Base-by-base conservation (phyloP, 2,329 filamentous ascomycete genomes). In the Dryadomyces quercus-mongolicae region DNA sequence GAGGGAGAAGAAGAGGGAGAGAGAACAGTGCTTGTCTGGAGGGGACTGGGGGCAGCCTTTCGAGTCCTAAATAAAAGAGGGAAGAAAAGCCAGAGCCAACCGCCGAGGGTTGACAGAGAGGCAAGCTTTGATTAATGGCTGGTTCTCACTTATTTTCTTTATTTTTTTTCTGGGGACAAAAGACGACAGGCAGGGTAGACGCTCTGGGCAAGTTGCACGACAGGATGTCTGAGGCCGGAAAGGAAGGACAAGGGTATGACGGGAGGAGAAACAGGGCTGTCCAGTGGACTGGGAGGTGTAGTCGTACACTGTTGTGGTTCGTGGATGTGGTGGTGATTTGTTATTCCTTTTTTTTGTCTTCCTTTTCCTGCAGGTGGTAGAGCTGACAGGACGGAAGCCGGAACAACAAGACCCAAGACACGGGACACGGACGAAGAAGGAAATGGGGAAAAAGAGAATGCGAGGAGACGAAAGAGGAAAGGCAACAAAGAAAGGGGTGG, bases 31-130 rank as follows among this genome's bases (percentile, higher is more conserved):
- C 62, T 71, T 55, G 71, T 70, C 56, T 72, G 70, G 49, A 78
- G 67, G 59, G 76, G 76, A 61, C 75, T 79, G 47, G 75, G 73
- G 57, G 71, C 67, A 54, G 70, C 64, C 63, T 70, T 74, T 63
- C 72, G 69, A 60, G 71, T 74, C 72, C 76, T 80, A 62, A 52
- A 45, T 44, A 18, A 21, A 40, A 9, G 13, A 38, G n/a, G 9
- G 21, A 40, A 51, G n/a, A 20, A 44, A 18, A 31, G n/a, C 12
- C 20, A 16, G 13, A 20, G 49, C 16, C 49, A 50, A 10, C 22
- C 25, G 34, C 48, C 13, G 34, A 51, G 21, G 40, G 49, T 43
- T 43, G 36, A 40, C 38, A 34, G 21, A 42, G 31, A 22, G 2
- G 18, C 43, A 25, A 13, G 21, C 36, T 40, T 48, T 34, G 48